Percentiles rank a stretch among this genome's conserved stretches.
Conservation (phyloP, 2,329 filamentous ascomycete species). For the Pseudocercospora crystallina region DNA sequence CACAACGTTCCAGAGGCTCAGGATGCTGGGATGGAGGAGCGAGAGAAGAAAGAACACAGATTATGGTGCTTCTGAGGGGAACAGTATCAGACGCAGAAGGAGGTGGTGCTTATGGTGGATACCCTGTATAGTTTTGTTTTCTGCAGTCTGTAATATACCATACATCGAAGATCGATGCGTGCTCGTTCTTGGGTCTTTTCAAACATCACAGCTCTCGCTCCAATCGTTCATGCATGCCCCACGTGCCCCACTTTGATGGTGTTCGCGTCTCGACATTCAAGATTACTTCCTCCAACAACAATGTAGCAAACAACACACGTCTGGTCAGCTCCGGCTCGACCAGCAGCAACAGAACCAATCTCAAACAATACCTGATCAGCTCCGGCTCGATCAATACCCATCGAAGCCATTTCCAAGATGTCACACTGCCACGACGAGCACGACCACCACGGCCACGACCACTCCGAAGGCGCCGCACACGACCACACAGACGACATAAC, state of each 20-base stretch:
- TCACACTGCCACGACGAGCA: conserved; percentile 51
- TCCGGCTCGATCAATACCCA: too few species aligned
- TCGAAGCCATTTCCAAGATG: conserved; percentile 30
- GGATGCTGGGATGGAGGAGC: neutral
- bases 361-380: too few species aligned
- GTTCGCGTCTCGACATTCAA: too few species aligned
- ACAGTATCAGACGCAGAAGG: neutral
- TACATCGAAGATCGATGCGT: neutral
- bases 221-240: too few species aligned
- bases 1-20: conserved; percentile 1
- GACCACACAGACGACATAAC: conserved; percentile 92
- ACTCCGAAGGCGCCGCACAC: conserved; percentile 63
- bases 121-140: conserved; percentile 7
- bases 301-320: too few species aligned
- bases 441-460: conserved; percentile 45
- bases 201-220: too few species aligned
- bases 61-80: neutral
- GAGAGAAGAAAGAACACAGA: neutral
- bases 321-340: too few species aligned
- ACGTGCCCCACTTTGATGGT: too few species aligned
- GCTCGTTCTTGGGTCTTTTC: too few species aligned
- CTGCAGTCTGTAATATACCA: neutral
- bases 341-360: too few species aligned
- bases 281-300: too few species aligned
- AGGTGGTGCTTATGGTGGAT: neutral